Evolutionary conservation across 2,329 filamentous ascomycete genomes (phyloP), one percentile per base, ranked within the genome.

Genomic region (Fusarium cicatricum): DNA sequence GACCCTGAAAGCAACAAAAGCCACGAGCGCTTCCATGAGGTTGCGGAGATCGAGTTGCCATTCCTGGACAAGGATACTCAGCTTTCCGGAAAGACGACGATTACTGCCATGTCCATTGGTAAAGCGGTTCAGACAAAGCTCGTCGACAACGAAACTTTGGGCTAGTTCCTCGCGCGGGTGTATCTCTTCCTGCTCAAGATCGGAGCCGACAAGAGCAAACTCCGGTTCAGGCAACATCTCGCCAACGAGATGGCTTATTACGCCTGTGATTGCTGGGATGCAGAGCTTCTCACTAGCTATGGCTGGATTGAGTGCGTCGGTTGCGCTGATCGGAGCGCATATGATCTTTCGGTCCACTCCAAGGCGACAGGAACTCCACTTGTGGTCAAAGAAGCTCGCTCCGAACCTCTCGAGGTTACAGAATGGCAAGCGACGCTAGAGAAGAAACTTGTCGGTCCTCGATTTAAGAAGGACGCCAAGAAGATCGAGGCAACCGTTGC

Each of bases 251-350:
- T 85, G 82, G 83, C 94, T 14, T 94, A 99, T 78, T 99, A 98
- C 73, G 94, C 94, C 38, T 85, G 88, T 51, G 94, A 98, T 80
- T 99, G 95, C 80, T 98, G 94, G 94, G 95, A 98, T 76, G 93
- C 92, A 11, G 94, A 98, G 77, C 81, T 98, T 48, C 81, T 90
- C 58, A 97, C 91, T 51, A 93, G 90, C 74, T 99, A 95, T 51
- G 93, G 90, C 74, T 99, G 94, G 94, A 90, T 97, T 62, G 95
- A 98, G 80, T 97, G 93, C 74, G 93, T 98, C 70, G 94, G 94
- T 59, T 98, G 94, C 75, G 95, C 95, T 55, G 93, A 97, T 74
- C 86, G 95, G 68, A 96, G 90, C 72, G 95, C 94, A n/a, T 98
- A 96, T 75, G 95, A 98, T 76, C 76, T 98, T 72, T 89, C 86